Base-by-base conservation (phyloP, 768 basidiomycete species). In the Strobilomyces dryophilus region DNA sequence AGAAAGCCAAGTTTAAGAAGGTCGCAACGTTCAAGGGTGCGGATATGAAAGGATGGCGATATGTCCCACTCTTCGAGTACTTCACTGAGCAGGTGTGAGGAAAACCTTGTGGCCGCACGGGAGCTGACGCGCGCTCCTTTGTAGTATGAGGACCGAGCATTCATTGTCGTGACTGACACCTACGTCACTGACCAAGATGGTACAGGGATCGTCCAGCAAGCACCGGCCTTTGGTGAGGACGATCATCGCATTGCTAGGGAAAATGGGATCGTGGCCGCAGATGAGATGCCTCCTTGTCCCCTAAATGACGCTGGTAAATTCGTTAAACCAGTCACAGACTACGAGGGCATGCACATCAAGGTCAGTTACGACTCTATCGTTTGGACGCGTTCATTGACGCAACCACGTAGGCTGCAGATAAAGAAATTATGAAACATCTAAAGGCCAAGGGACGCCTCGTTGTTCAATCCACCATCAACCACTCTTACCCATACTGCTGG, bases 401-500 rank as follows among this genome's bases (percentile, higher is more conserved):
- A 32, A 20, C 8, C 31, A 17, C 49, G 4, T n/a, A 94, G 92
- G 84, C 84, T 8, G 97, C 97, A 49, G 97, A 99, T 71, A 89
- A 94, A 66, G 85, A 86, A 40, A 97, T 99, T 62, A 90, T 93
- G 73, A 95, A 94, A 66, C 75, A 82, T 21, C 73, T 99, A 56
- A 95, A 97, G 70, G 79, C 83, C 44, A 89, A 89, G 61, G 92
- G 91, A 11, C 82, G 92, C 44, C 78, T 99, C 49, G 82, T 99
- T 55, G 88, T 90, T 9, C 91, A 95, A 65, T 84, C 87, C 3
- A 92, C 87, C 20, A 61, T 94, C 51, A 87, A 82, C 65, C 97
- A 98, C 71, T 86, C 85, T 57, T 98, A 99, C 66, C 97, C 97
- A 10, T 97, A 85, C 79, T 99, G 97, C 69, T 98, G 97, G 97